Evolutionary conservation across 1,284 basidiomycete genomes (phyloP), one percentile per base, ranked within the genome.

Genomic region (Jaminaea rosea): DNA sequence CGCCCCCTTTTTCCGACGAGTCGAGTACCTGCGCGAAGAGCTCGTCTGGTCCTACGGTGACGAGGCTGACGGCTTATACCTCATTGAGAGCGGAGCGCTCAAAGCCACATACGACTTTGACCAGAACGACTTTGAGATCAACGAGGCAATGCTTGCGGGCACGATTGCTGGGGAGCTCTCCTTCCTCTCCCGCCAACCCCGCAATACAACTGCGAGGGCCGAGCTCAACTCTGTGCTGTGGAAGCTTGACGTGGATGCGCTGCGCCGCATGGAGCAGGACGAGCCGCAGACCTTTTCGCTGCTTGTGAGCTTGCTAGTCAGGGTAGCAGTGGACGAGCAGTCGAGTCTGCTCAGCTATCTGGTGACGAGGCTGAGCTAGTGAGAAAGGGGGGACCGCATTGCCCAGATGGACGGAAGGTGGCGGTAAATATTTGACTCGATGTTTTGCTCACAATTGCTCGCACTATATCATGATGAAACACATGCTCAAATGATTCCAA

Each of bases 11-110:
- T 84, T 98, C 61, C 78, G 82, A 46, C 82, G 82, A 8, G 74
- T 84, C 19, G 72, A 79, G 2, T 71, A 86, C 0, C 75, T 80
- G 0, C 78, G 80, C 4, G 87, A 83, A 0, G 76, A 80, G 26
- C 77, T 84, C 0, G 78, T 97, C 0, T 97, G 88, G 87, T 78
- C 75, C 6, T 84, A 84, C 52, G 83, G 81, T 21, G 87, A 91
- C 41, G 67, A 74, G 0, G 80, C 90, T 0, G 86, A 93, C 69
- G 88, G 86, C 15, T 31, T 72, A 21, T 73, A 72, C 54, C 58
- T 73, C 26, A 73, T 73, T 50, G 69, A 73, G 50, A 51, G 52
- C 9, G 71, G 71, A 10, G 70, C 72, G 41, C 54, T 73, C 44
- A 70, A 69, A 28, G 71, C 69, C 11, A 51, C 63, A 1, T 73